phyloP scores from a whole-genome alignment of 129 eudicot species.

The Centella asiatica region DNA sequence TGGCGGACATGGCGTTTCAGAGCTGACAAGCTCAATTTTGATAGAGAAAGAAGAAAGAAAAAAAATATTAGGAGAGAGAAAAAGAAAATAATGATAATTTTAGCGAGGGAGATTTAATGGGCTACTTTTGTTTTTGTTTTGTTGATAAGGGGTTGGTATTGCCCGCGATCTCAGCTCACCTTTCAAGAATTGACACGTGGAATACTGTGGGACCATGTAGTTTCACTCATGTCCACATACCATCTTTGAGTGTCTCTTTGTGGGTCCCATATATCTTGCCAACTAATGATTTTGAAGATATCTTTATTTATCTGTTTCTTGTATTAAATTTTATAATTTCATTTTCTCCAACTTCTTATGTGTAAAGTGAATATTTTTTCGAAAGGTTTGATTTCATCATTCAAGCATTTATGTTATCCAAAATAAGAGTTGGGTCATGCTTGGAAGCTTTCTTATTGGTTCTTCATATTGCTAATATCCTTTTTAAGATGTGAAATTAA shows the following conservation, averaged over 20 bases:
- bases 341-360: neutral
- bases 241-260: neutral
- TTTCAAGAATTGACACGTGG: slow-evolving; percentile 38
- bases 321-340: neutral
- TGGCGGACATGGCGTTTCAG: slow-evolving; percentile 67
- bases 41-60: slow-evolving; percentile 10
- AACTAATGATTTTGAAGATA: slow-evolving; percentile 24
- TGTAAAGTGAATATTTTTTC: too few species aligned
- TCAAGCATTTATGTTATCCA: too few species aligned
- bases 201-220: slow-evolving; percentile 15
- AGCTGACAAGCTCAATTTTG: neutral
- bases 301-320: slow-evolving; percentile 3
- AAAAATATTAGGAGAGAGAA: slow-evolving; percentile 24
- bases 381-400: too few species aligned
- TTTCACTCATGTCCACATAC: slow-evolving; percentile 44
- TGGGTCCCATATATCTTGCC: slow-evolving; percentile 22
- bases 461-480: neutral
- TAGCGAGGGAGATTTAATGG: slow-evolving; percentile 21
- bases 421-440: neutral
- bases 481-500: too few species aligned
- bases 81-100: slow-evolving; percentile 15
- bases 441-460: neutral
- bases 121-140: slow-evolving; percentile 9
- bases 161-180: slow-evolving; percentile 51
- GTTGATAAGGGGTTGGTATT: slow-evolving; percentile 56